Evolutionary conservation across 441 rosid genomes (phyloP), one percentile per base, ranked within the genome.

Genomic region (Viola pubescens): DNA sequence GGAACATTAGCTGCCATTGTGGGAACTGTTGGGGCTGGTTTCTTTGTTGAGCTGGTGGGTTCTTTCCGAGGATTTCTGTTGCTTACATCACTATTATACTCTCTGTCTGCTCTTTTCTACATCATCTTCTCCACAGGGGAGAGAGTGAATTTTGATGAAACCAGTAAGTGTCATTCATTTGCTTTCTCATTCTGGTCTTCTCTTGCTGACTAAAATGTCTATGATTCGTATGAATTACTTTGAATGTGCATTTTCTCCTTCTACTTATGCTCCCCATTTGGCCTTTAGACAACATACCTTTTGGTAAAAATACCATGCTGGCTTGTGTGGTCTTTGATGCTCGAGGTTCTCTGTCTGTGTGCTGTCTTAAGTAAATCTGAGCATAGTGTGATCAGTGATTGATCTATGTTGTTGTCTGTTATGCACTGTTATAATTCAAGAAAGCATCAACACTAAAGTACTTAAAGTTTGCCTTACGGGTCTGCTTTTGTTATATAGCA

Each of bases 11-110:
- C 98, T 39, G 98, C 98, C 56, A 89, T 89, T 75, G 51, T 86
- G 63, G 98, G 98, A 57, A 89, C 98, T 9, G 89, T 92, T 63
- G 97, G 98, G 76, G 80, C 91, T 69, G 97, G 96, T 65, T 92
- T 81, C 81, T 92, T 89, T 67, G 96, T 84, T 37, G 97, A 92
- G 64, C 63, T 81, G 52, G 77, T 86, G 26, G 97, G 98, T 54
- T 92, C 98, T 13, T 92, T 92, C 79, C 84, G 69, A 76, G 98
- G 96, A 75, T 89, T 92, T 68, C 78, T 92, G 75, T 49, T 84
- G 67, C 86, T 92, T 10, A 89, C 97, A 0, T 77, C 97, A 1
- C 48, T 75, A 38, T 62, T 92, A 39, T 92, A 92, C 71, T 52
- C 87, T 59, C 75, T 86, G 11, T 73, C 96, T 60, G 92, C 94